Conservation (phyloP, 1,284 basidiomycete species). For the Rhodotorula sp. region DNA sequence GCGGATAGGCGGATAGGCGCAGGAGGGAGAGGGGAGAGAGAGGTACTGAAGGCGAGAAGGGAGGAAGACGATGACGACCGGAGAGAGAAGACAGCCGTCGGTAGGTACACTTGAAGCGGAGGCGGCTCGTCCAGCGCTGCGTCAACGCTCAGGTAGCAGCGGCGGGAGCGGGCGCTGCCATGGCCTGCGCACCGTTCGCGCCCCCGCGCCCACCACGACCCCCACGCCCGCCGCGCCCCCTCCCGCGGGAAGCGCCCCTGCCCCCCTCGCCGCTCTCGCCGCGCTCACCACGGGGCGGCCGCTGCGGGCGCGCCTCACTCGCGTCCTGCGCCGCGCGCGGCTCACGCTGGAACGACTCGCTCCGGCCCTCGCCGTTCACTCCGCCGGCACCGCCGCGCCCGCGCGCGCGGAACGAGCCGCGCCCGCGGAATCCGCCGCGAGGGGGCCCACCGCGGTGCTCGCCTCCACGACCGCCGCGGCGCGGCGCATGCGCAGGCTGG, state of each 20-base stretch:
- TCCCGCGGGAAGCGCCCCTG: not conserved
- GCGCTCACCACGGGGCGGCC: conserved; percentile 1
- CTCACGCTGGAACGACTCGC: not conserved
- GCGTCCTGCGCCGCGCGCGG: not conserved
- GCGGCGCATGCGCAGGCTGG: conserved; percentile 11
- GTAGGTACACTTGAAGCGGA: too few species aligned
- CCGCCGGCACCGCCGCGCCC: conserved; percentile 18
- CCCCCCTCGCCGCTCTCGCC: not conserved
- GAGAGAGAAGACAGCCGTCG: too few species aligned
- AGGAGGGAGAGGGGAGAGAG: not conserved
- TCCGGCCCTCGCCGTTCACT: not conserved
- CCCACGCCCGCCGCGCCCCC: not conserved
- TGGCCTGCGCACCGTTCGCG: not conserved
- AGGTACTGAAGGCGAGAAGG: not conserved
- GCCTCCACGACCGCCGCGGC: conserved; percentile 12
- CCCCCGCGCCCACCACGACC: not conserved
- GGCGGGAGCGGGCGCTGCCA: not conserved
- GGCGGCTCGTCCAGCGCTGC: not conserved
- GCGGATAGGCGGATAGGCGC: not conserved
- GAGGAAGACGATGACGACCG: too few species aligned
- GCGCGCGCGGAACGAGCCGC: conserved; percentile 17
- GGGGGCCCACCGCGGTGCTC: conserved; percentile 3
- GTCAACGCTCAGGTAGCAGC: not conserved
- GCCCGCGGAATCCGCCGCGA: conserved; percentile 11
- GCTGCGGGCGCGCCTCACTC: not conserved